Evolutionary conservation across 1,139 yeast species (phyloP).

Genomic region (Candida sanyaensis): DNA sequence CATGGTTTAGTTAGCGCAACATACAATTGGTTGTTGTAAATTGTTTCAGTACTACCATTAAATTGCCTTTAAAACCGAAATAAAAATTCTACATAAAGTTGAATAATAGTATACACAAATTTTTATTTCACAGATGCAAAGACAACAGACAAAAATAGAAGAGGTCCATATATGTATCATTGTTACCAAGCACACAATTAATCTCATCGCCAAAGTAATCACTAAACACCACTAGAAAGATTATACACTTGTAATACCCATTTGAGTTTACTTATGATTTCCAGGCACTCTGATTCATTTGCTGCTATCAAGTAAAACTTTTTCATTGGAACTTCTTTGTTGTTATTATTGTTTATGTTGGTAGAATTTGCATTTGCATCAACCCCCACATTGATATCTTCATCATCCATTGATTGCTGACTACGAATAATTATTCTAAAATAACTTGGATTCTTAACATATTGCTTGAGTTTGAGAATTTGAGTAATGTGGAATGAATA

Average conservation of each 20-base stretch:
- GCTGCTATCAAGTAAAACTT: slow-evolving; percentile 86
- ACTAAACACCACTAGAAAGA: slow-evolving; percentile 14
- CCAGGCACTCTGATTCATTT: slow-evolving; percentile 61
- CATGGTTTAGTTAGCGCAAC: too few species aligned
- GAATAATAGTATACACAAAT: too few species aligned
- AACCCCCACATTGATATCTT: slow-evolving; percentile 21
- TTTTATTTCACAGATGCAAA: too few species aligned
- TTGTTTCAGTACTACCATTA: too few species aligned
- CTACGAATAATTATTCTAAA: slow-evolving; percentile 84
- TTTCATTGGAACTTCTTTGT: slow-evolving; percentile 45
- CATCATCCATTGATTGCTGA: slow-evolving; percentile 35
- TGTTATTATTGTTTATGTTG: slow-evolving; percentile 15
- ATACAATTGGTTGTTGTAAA: too few species aligned
- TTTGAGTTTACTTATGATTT: slow-evolving; percentile 69
- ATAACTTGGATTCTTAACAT: slow-evolving; percentile 71
- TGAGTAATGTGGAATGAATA: slow-evolving; percentile 86
- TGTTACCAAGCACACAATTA: too few species aligned
- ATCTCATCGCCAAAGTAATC: too few species aligned
- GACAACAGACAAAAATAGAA: too few species aligned
- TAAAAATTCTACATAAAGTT: too few species aligned
- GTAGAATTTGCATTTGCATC: slow-evolving; percentile 15
- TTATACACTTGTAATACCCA: slow-evolving; percentile 53
- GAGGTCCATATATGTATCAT: too few species aligned
- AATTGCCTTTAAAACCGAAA: too few species aligned
- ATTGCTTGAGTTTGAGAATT: slow-evolving; percentile 73